phyloP scores from a whole-genome alignment of 345 rosid species.

The Euphorbia peplus region DNA sequence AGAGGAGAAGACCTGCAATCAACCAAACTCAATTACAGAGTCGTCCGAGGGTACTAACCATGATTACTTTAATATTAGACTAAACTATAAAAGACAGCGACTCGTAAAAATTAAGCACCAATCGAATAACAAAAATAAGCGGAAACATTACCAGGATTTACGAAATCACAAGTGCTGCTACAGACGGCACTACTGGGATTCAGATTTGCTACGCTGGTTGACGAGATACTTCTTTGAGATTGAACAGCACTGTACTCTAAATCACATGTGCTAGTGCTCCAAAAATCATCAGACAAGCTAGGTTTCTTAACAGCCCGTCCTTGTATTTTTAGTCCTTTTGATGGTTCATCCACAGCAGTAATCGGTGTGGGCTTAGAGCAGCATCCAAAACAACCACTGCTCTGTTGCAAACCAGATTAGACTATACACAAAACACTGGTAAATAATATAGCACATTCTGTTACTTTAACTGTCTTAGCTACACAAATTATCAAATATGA shows the following conservation, averaged over 20 bases:
- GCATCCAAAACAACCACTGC: conserved; percentile 40
- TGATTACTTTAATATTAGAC: no score
- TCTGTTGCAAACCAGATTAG: conserved; percentile 32
- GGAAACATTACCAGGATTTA: conserved; percentile 23
- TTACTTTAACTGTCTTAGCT: background rate
- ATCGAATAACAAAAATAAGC: background rate
- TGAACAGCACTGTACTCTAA: conserved; percentile 30
- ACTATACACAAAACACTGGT: conserved; percentile 8
- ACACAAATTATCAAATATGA: background rate
- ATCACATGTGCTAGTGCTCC: conserved; percentile 35
- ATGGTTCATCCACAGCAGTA: conserved; percentile 37
- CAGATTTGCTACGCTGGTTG: conserved; percentile 21
- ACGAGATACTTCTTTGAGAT: conserved; percentile 31
- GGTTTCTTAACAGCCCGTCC: conserved; percentile 30
- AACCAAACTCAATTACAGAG: background rate
- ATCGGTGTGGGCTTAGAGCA: conserved; percentile 27
- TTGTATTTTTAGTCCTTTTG: conserved; percentile 34
- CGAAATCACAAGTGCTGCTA: conserved; percentile 23
- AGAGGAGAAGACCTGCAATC: conserved; percentile 26
- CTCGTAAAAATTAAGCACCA: background rate
- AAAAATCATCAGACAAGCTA: conserved; percentile 24
- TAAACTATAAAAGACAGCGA: no score
- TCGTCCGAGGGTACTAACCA: no score
- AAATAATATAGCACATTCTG: background rate
- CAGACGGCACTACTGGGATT: conserved; percentile 4